Base-by-base conservation (phyloP, 345 rosid genomes). In the Aethionema arabicum region DNA sequence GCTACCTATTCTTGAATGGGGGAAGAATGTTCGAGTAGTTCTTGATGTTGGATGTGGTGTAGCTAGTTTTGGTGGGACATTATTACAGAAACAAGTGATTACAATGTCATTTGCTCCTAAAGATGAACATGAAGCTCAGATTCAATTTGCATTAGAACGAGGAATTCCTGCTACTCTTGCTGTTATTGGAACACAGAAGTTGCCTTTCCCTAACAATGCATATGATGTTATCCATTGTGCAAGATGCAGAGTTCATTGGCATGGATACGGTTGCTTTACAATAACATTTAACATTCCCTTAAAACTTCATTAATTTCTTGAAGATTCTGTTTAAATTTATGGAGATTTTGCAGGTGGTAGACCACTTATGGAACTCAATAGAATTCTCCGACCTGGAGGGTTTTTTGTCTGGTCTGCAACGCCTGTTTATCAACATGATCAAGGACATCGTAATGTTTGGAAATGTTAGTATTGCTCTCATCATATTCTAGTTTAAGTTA, bases 41-140 rank as follows among this genome's bases (percentile, higher is more conserved):
- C 77, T 92, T 38, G 96, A 92, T 76, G 96, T 89, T 42, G 96
- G 93, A 21, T 87, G 95, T 53, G 96, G 98, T 16, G 95, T 92
- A 51, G 96, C 98, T 44, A 85, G 88, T 84, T 85, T 92, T 62
- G 96, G 98, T 58, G 98, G 98, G 49, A 80, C 84, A 46, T 82
- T 92, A 76, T 69, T 85, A 33, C 85, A 87, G 33, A 87, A 71
- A 77, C 67, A 79, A 54, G 97, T 85, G n/a, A 78, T 89, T 47
- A 84, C 97, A 36, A 85, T 92, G 96, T 92, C 98, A 16, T 76
- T 92, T 66, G 98, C 97, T 51, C 97, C 98, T 2, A 92, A 92
- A 78, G 98, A 89, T 73, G 97, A 92, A 63, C 98, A 92, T 36
- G 95, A 92, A 73, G 97, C 98, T 75, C 98, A 89, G 79, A 89